These are phyloP conservation scores for Agrostemma githago DNA, from an alignment of 148 eudicot species.

Conservation along the genomic window DNA sequence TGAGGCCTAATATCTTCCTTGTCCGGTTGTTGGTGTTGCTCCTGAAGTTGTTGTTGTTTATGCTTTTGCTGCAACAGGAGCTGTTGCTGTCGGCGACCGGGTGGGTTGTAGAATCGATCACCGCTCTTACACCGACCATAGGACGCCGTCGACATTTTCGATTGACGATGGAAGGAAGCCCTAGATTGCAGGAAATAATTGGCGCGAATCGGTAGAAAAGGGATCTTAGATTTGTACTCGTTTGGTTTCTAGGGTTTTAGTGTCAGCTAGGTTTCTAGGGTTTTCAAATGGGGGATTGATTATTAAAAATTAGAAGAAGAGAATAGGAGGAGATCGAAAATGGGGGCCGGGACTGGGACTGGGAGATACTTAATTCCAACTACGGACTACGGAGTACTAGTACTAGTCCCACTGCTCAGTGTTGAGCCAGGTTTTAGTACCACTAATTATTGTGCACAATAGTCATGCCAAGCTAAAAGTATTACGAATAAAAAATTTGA, in stretches of 20 bases:
- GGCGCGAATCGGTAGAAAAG: not conserved
- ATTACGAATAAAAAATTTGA: too few species aligned
- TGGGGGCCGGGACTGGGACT: too few species aligned
- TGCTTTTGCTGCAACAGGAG: constrained; percentile 31
- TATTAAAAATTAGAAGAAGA: too few species aligned
- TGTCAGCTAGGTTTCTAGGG: constrained; percentile 13
- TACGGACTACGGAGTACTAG: too few species aligned
- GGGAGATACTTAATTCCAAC: too few species aligned
- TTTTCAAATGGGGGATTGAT: constrained; percentile 7
- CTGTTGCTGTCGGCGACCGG: constrained; percentile 56
- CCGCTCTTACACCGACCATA: constrained; percentile 50
- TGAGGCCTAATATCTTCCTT: constrained; percentile 22
- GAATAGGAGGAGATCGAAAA: too few species aligned
- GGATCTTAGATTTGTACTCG: not conserved
- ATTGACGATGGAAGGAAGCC: not conserved
- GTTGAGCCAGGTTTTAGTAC: too few species aligned
- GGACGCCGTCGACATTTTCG: constrained; percentile 35
- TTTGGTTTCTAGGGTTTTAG: constrained; percentile 22
- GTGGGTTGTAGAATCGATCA: constrained; percentile 67
- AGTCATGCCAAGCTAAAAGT: too few species aligned
- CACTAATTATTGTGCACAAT: too few species aligned
- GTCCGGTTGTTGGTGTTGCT: constrained; percentile 15
- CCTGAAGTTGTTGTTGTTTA: constrained; percentile 14
- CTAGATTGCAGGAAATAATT: not conserved
- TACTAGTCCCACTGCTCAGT: too few species aligned